Evolutionary conservation across 257 asterid species (phyloP).

Genomic region (Ballota nigra): DNA sequence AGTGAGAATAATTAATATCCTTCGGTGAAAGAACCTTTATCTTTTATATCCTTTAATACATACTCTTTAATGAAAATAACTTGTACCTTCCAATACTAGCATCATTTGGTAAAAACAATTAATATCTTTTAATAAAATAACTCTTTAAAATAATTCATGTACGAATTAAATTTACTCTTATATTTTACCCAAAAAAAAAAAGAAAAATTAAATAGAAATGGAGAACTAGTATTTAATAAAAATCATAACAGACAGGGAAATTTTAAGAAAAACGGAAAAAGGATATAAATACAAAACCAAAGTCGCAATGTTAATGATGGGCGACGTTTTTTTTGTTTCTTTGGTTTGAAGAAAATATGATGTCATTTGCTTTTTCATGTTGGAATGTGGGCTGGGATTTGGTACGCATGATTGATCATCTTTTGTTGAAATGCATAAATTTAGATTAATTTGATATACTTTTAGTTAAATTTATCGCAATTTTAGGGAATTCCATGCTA

Average conservation of each 20-base stretch:
- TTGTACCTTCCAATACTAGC: too few species aligned
- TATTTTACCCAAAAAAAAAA: background rate
- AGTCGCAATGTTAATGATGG: conserved; percentile 42
- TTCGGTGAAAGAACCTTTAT: too few species aligned
- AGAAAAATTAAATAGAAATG: background rate
- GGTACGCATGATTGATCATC: conserved; percentile 15
- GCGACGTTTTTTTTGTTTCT: conserved; percentile 36
- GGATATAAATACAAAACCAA: conserved; percentile 3
- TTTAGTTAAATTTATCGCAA: background rate
- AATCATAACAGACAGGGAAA: background rate
- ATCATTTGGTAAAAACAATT: too few species aligned
- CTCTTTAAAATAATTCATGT: too few species aligned
- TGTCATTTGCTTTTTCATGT: conserved; percentile 34
- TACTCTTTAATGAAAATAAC: too few species aligned
- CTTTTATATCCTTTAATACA: too few species aligned
- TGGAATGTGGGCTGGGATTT: conserved; percentile 28
- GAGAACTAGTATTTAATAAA: too few species aligned
- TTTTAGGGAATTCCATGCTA: background rate
- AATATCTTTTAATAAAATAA: too few species aligned
- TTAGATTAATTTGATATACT: background rate
- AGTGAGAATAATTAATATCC: too few species aligned
- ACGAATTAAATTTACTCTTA: too few species aligned
- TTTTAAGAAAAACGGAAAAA: background rate
- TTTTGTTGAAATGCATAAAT: conserved; percentile 20
- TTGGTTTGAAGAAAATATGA: conserved; percentile 61